These are phyloP conservation scores for Penicillium cataractarum DNA, from an alignment of 495 filamentous ascomycete species.

Conservation along the genomic window DNA sequence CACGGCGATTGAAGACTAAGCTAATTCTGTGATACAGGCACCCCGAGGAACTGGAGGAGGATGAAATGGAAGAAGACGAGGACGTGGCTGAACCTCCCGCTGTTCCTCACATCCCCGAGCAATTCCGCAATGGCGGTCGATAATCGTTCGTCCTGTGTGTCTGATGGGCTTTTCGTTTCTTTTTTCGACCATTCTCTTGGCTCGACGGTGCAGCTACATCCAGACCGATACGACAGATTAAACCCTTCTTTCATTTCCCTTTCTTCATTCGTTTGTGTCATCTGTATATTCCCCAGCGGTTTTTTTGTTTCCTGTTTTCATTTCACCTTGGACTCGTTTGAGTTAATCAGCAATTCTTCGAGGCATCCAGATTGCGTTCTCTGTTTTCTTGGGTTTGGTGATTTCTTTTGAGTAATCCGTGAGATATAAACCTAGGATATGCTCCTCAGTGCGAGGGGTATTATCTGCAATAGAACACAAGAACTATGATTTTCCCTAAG, in stretches of 20 bases:
- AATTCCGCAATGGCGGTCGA: constrained; percentile 28
- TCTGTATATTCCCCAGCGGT: constrained; percentile 26
- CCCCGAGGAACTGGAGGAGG: constrained; percentile 52
- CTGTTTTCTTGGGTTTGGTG: not conserved
- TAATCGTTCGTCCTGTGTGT: constrained; percentile 8
- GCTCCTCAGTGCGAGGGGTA: not conserved
- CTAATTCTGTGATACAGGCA: constrained; percentile 39
- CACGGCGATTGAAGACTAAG: no score
- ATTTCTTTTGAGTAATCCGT: not conserved
- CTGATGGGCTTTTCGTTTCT: not conserved
- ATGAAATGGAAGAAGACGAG: constrained; percentile 57
- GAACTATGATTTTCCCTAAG: not conserved
- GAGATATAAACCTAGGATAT: not conserved
- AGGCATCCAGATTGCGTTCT: not conserved
- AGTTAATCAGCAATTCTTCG: not conserved
- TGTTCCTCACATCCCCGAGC: constrained; percentile 41
- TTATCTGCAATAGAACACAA: not conserved
- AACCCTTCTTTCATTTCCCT: not conserved
- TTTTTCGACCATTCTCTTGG: not conserved
- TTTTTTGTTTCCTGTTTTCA: not conserved
- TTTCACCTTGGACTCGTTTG: not conserved
- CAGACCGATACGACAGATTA: not conserved
- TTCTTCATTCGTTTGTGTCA: constrained; percentile 2
- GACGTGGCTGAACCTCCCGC: constrained; percentile 41
- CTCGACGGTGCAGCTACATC: not conserved